Base-by-base conservation (phyloP, 2,329 filamentous ascomycete genomes). In the Didymella exigua region DNA sequence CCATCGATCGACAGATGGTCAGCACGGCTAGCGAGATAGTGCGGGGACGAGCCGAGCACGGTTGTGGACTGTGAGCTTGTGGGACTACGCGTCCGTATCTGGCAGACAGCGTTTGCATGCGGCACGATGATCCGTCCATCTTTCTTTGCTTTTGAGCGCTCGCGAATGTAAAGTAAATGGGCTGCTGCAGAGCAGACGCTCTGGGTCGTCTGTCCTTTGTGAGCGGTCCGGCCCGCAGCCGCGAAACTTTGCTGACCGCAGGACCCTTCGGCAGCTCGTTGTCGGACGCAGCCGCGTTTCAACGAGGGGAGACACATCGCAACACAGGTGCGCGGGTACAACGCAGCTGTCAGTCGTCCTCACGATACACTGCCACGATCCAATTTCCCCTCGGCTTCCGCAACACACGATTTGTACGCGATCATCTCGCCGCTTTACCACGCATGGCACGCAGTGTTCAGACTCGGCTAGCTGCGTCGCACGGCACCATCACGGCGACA, bases 221-320 rank as follows among this genome's bases (percentile, higher is more conserved):
- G 9, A 23, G 41, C 57, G 57, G 57, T 59, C 45, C 57, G 57
- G 57, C 57, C 57, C 57, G 57, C 36, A 56, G 49, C 57, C 49
- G 57, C 47, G 46, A 50, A 53, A 24, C 40, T 49, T 53, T 45
- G 10, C 27, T 49, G 46, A 23, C 24, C 41, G 41, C 26, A 45
- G 46, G 52, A 55, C 52, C 52, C 46, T 49, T 50, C 41, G 46
- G 40, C 48, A 44, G 34, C 44, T 37, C n/a, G 19, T 14, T 21
- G 13, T 44, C 40, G 52, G 34, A 38, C 19, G 23, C 38, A 19
- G 37, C 50, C 50, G 31, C 43, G 18, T 24, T 18, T 16, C 6
- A 27, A 7, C 21, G 7, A 18, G n/a, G n/a, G n/a, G 14, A n/a
- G 11, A 46, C 40, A 38, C 26, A 14, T 38, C 33, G 38, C 44